Conservation (phyloP, 2,329 filamentous ascomycete species). For the Herpotrichia juniperi region DNA sequence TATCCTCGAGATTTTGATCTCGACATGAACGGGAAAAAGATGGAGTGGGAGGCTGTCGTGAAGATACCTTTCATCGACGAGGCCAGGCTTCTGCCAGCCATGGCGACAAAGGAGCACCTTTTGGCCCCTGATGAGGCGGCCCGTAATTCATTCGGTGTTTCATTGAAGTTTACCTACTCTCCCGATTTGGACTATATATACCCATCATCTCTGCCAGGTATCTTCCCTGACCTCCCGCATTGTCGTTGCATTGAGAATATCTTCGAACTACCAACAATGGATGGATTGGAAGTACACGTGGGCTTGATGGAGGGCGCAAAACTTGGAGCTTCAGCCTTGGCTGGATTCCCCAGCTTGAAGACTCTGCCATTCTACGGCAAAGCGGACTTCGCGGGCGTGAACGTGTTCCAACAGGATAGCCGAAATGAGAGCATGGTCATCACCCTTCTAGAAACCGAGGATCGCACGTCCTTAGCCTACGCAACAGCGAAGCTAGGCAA, state of each 20-base stretch:
- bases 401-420: slow-evolving; percentile 94
- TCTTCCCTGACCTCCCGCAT: slow-evolving; percentile 86
- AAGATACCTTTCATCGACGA: slow-evolving; percentile 99
- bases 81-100: slow-evolving; percentile 79
- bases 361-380: slow-evolving; percentile 82
- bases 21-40: slow-evolving; percentile 99
- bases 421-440: slow-evolving; percentile 96
- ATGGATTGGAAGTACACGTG: slow-evolving; percentile 83
- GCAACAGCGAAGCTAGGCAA: slow-evolving; percentile 83
- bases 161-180: slow-evolving; percentile 90
- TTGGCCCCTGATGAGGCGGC: slow-evolving; percentile 79
- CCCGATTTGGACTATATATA: slow-evolving; percentile 79
- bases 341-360: slow-evolving; percentile 90
- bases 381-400: slow-evolving; percentile 87
- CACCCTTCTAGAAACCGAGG: slow-evolving; percentile 77
- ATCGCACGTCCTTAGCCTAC: slow-evolving; percentile 70
- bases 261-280: slow-evolving; percentile 90
- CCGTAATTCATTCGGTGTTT: slow-evolving; percentile 89
- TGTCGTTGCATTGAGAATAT: slow-evolving; percentile 96
- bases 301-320: slow-evolving; percentile 85
- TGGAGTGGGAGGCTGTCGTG: slow-evolving; percentile 99
- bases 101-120: slow-evolving; percentile 80
- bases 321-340: slow-evolving; percentile 80
- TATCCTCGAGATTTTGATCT: slow-evolving; percentile 96
- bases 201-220: slow-evolving; percentile 82